phyloP scores from a whole-genome alignment of 257 asterid species.

The Fraxinus americana region DNA sequence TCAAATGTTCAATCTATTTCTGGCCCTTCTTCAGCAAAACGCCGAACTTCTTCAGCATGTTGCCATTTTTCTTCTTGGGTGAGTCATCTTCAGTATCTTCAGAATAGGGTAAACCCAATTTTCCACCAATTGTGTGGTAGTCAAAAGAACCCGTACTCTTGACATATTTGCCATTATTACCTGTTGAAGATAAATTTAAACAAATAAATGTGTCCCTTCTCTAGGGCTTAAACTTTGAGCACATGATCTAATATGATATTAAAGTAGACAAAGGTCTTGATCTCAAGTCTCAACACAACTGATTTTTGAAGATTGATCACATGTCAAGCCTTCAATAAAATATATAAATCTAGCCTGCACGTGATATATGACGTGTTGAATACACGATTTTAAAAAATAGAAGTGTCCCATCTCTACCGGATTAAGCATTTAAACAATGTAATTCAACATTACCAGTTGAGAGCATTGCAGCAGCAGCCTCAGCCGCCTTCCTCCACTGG shows the following conservation, averaged over 20 bases:
- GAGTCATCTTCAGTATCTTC: slow-evolving; percentile 76
- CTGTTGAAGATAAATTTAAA: slow-evolving; percentile 31
- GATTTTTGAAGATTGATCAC: not conserved
- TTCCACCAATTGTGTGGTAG: slow-evolving; percentile 68
- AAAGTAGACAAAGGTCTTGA: not conserved
- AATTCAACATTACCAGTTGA: slow-evolving; percentile 35
- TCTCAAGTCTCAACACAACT: not conserved
- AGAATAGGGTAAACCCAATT: slow-evolving; percentile 50
- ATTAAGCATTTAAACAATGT: not conserved
- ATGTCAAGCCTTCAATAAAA: not conserved
- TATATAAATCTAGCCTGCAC: not conserved
- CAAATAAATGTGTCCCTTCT: not conserved
- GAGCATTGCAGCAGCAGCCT: slow-evolving; percentile 88
- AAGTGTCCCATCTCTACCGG: not conserved
- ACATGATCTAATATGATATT: not conserved
- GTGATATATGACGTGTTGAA: not conserved
- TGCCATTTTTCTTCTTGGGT: slow-evolving; percentile 77
- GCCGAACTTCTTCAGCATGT: slow-evolving; percentile 82
- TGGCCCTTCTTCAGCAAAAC: slow-evolving; percentile 79
- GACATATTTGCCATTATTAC: slow-evolving; percentile 55
- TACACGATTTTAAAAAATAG: not conserved
- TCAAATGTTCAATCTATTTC: slow-evolving; percentile 38
- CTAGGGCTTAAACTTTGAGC: not conserved
- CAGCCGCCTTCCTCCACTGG: slow-evolving; percentile 99
- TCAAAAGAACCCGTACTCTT: slow-evolving; percentile 64